These are phyloP conservation scores for Candida sanyaensis DNA, from an alignment of 1,139 yeast genomes.

Conservation along the genomic window DNA sequence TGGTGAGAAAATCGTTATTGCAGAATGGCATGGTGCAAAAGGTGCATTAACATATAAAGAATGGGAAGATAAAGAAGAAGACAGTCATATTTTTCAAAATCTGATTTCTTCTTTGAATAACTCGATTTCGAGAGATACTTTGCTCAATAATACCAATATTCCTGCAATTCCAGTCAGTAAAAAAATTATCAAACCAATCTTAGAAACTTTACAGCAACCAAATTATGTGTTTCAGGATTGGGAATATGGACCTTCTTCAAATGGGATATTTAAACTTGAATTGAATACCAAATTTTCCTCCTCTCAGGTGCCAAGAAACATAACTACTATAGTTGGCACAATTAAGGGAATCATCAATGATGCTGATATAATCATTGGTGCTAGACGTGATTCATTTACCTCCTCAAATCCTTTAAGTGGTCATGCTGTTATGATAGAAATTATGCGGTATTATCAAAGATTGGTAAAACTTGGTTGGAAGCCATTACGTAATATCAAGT, in stretches of 20 bases:
- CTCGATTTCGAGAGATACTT: constrained; percentile 13
- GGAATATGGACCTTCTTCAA: constrained; percentile 27
- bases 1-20: constrained; percentile 29
- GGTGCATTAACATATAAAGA: constrained; percentile 33
- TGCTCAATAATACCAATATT: constrained; percentile 19
- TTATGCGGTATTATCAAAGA: constrained; percentile 39
- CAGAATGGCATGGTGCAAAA: constrained; percentile 28
- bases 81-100: constrained; percentile 5
- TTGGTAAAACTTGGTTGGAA: constrained; percentile 43
- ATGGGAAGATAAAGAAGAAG: constrained; percentile 7
- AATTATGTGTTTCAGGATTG: constrained; percentile 22
- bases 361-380: constrained; percentile 45
- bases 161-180: constrained; percentile 41
- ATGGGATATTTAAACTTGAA: constrained; percentile 19
- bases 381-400: constrained; percentile 43
- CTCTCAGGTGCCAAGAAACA: constrained; percentile 15
- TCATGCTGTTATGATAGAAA: constrained; percentile 44
- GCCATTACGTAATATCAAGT: constrained; percentile 43
- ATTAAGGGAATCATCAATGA: constrained; percentile 43
- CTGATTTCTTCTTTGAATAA: constrained; percentile 7
- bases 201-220: constrained; percentile 24
- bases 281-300: constrained; percentile 20
- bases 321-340: constrained; percentile 38
- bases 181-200: constrained; percentile 32
- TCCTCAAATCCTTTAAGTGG: constrained; percentile 40